These are phyloP conservation scores for Camellia granthamiana DNA, from an alignment of 148 eudicot genomes.

Conservation along the genomic window DNA sequence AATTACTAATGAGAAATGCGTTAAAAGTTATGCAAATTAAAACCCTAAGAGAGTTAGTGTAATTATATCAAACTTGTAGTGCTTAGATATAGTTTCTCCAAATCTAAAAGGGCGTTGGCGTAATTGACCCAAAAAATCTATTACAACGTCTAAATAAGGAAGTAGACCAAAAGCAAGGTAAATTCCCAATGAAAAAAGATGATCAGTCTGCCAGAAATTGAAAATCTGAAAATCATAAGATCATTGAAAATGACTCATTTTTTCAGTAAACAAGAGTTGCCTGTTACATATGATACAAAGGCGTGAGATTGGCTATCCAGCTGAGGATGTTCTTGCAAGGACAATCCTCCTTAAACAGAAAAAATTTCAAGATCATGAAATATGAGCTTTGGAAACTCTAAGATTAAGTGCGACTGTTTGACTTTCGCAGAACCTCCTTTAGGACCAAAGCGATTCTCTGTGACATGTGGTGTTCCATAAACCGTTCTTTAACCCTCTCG, in stretches of 20 bases:
- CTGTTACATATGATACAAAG: not conserved
- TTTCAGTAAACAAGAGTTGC: not conserved
- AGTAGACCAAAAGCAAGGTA: not conserved
- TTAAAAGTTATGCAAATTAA: too few species aligned
- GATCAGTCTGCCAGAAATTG: not conserved
- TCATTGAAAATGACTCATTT: not conserved
- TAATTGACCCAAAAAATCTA: too few species aligned
- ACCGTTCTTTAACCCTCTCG: conserved; percentile 73
- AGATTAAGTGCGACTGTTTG: conserved; percentile 29
- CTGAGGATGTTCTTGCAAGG: too few species aligned
- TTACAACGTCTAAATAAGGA: too few species aligned
- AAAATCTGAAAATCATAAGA: not conserved
- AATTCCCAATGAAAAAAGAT: not conserved
- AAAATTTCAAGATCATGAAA: not conserved
- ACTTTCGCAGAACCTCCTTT: conserved; percentile 62
- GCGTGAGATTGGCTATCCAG: not conserved
- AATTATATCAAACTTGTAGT: too few species aligned
- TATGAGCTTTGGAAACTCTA: not conserved
- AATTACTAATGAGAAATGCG: too few species aligned
- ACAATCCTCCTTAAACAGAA: not conserved
- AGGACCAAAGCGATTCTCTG: conserved; percentile 69
- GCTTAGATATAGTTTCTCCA: too few species aligned
- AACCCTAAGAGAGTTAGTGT: too few species aligned
- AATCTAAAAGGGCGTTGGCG: too few species aligned
- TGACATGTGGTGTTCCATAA: conserved; percentile 77